Evolutionary conservation across 23 red algal species (phyloP).

Genomic region (Gracilariopsis chorda): DNA sequence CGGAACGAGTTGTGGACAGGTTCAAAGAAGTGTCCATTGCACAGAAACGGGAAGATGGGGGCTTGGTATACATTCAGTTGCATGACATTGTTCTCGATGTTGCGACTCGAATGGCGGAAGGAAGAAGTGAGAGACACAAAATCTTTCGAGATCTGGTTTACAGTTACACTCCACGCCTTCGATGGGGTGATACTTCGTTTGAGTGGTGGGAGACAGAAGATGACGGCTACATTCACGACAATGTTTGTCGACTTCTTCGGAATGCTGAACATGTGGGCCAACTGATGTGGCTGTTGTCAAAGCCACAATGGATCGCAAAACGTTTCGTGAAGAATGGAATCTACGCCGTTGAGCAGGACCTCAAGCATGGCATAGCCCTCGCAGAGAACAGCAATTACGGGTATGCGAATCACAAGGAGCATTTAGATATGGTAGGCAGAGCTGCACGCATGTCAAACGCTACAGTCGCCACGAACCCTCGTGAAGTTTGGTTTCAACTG

Average conservation of each 20-base stretch:
- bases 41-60: too few species aligned
- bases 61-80: too few species aligned
- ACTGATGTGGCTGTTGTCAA: not conserved
- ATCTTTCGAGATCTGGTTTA: not conserved
- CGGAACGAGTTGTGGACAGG: too few species aligned
- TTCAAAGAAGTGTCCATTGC: too few species aligned
- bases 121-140: not conserved
- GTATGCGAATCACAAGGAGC: not conserved
- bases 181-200: not conserved
- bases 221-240: not conserved
- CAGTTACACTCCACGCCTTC: not conserved
- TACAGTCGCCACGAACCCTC: not conserved
- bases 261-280: not conserved
- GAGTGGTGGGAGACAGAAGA: not conserved
- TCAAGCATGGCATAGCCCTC: too few species aligned
- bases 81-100: too few species aligned
- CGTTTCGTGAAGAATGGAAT: not conserved
- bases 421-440: not conserved
- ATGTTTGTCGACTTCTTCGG: slow-evolving; percentile 1
- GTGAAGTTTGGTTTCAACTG: slow-evolving; percentile 13
- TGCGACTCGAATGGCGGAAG: not conserved
- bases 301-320: not conserved
- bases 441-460: not conserved
- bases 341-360: too few species aligned
- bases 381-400: not conserved